phyloP scores from a whole-genome alignment of 2,329 filamentous ascomycete species.

The Calonectria honghensis region DNA sequence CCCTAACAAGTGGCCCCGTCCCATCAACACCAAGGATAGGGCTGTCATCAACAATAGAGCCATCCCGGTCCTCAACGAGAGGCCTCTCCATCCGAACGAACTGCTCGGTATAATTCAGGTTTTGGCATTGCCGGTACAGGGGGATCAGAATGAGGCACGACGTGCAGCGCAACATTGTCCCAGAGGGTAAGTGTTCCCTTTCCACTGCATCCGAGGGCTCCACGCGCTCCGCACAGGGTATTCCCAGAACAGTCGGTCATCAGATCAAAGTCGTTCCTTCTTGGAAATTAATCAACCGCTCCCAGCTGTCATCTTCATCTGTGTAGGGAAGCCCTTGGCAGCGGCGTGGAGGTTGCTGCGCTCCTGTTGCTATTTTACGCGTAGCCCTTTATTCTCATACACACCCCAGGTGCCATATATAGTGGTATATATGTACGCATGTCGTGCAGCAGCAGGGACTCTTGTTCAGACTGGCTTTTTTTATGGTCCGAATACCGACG shows the following conservation, averaged over 20 bases:
- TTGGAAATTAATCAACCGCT: constrained; percentile 40
- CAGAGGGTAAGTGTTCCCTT: constrained; percentile 39
- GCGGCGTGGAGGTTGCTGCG: constrained; percentile 11
- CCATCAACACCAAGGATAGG: constrained; percentile 32
- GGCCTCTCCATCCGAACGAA: constrained; percentile 38
- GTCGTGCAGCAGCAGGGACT: constrained; percentile 53
- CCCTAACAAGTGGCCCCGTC: constrained; percentile 10
- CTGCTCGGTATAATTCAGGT: constrained; percentile 45
- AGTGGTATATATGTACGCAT: constrained; percentile 54
- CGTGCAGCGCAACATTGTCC: constrained; percentile 31
- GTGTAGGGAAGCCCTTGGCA: constrained; percentile 9
- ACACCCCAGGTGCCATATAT: constrained; percentile 49
- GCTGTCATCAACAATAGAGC: constrained; percentile 17
- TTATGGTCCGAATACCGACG: constrained; percentile 53
- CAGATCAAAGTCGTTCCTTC: constrained; percentile 46
- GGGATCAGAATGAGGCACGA: constrained; percentile 33
- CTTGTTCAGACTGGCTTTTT: constrained; percentile 46
- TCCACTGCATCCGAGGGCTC: constrained; percentile 43
- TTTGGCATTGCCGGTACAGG: constrained; percentile 46
- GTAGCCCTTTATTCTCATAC: constrained; percentile 29
- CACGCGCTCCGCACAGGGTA: constrained; percentile 39
- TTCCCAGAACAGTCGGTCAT: constrained; percentile 43
- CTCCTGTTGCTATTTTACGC: constrained; percentile 16
- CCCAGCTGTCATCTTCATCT: constrained; percentile 48
- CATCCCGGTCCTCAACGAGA: constrained; percentile 8